Percentiles rank a stretch among this genome's conserved stretches.
These are phyloP conservation scores for Podospora bellae-mahoneyi DNA, from an alignment of 495 filamentous ascomycete genomes.

Conservation along the genomic window DNA sequence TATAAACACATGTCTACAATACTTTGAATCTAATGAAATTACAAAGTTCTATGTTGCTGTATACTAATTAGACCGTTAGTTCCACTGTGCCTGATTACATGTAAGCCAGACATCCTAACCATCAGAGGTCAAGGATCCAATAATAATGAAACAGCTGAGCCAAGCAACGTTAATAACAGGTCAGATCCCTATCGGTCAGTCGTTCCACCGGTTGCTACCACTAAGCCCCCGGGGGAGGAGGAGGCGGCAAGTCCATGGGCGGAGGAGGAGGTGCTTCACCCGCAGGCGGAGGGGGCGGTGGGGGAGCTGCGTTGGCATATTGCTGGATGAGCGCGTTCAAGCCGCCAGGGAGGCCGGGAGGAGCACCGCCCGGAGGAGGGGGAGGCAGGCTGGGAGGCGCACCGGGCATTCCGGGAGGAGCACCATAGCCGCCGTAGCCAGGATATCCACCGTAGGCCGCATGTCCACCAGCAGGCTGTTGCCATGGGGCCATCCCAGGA, in stretches of 20 bases:
- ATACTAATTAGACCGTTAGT: constrained; percentile 5
- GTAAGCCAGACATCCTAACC: neutral
- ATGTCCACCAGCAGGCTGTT: constrained; percentile 57
- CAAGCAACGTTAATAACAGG: constrained; percentile 9
- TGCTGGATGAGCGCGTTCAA: constrained; percentile 66
- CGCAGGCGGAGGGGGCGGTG: constrained; percentile 51
- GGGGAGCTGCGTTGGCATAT: constrained; percentile 57
- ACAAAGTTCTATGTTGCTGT: neutral
- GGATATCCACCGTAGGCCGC: constrained; percentile 56
- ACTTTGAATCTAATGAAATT: neutral
- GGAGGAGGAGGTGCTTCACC: constrained; percentile 70
- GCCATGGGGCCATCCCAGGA: constrained; percentile 66
- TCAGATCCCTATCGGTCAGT: constrained; percentile 27
- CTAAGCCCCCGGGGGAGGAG: constrained; percentile 61
- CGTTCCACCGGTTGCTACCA: constrained; percentile 5
- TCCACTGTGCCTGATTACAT: neutral
- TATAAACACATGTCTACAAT: neutral
- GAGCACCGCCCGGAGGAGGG: constrained; percentile 51
- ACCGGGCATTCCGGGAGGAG: constrained; percentile 55
- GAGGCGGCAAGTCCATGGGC: constrained; percentile 72
- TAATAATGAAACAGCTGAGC: neutral
- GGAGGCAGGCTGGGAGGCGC: constrained; percentile 56
- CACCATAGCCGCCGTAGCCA: constrained; percentile 56
- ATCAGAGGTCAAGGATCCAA: neutral
- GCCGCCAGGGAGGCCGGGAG: constrained; percentile 53